These are phyloP conservation scores for Astrothelium subdiscretum DNA, from an alignment of 495 filamentous ascomycete genomes.

Conservation along the genomic window DNA sequence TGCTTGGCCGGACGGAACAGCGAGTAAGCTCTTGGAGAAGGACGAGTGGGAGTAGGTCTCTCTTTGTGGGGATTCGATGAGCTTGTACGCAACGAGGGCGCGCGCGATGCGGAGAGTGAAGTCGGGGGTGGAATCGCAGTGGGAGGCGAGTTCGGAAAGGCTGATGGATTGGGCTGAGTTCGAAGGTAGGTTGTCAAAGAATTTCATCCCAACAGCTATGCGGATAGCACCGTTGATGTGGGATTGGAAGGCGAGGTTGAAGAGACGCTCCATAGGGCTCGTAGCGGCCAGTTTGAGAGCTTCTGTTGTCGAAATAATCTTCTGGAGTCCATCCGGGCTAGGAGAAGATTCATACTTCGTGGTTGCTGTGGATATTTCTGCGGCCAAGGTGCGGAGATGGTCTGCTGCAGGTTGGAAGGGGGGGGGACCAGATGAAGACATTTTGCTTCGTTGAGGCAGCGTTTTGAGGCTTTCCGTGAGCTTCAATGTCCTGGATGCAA, in stretches of 20 bases:
- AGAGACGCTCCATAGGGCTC: not conserved
- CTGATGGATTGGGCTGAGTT: not conserved
- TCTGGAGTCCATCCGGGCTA: not conserved
- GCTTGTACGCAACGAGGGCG: not conserved
- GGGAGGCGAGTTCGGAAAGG: not conserved
- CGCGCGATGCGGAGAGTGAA: slow-evolving; percentile 11
- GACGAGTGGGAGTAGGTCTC: slow-evolving; percentile 1
- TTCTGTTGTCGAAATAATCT: not conserved
- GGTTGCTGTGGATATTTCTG: not conserved
- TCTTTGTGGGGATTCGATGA: slow-evolving; percentile 1
- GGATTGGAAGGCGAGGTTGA: not conserved
- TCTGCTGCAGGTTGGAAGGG: slow-evolving; percentile 1
- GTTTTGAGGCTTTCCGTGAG: not conserved
- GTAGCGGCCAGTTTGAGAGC: not conserved
- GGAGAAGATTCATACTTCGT: not conserved
- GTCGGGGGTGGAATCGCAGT: not conserved
- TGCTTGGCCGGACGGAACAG: slow-evolving; percentile 1
- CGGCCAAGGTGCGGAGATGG: not conserved
- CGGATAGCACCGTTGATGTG: slow-evolving; percentile 3
- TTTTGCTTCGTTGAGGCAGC: not conserved
- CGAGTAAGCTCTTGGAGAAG: not conserved
- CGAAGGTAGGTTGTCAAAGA: slow-evolving; percentile 2
- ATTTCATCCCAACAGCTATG: slow-evolving; percentile 3
- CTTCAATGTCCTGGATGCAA: too few species aligned
- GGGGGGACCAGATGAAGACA: not conserved